Evolutionary conservation across 2,329 filamentous ascomycete species (phyloP).

Genomic region (Neofusicoccum parvum): DNA sequence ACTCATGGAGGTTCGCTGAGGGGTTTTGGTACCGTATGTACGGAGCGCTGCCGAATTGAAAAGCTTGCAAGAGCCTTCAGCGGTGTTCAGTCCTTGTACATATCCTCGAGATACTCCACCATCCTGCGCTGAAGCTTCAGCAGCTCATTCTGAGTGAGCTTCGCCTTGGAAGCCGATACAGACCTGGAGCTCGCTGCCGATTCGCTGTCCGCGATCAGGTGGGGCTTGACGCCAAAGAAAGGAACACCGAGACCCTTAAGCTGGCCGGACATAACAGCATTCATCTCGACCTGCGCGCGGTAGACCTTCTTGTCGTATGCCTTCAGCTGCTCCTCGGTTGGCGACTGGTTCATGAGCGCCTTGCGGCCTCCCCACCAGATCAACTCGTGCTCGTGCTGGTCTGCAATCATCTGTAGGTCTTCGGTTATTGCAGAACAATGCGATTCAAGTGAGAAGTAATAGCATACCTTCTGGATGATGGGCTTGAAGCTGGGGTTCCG

Average conservation of each 20-base stretch:
- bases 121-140: constrained; percentile 37
- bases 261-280: constrained; percentile 57
- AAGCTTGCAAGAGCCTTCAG: background rate
- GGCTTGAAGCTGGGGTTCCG: constrained; percentile 47
- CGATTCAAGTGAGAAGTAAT: constrained; percentile 5
- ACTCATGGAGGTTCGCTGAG: too few species aligned
- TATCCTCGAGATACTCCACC: constrained; percentile 40
- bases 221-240: constrained; percentile 58
- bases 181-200: constrained; percentile 14
- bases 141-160: constrained; percentile 36
- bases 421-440: constrained; percentile 23
- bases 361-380: constrained; percentile 49
- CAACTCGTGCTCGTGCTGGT: constrained; percentile 64
- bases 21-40: too few species aligned
- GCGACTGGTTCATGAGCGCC: background rate
- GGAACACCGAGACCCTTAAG: constrained; percentile 61
- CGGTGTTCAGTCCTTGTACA: constrained; percentile 37
- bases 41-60: background rate
- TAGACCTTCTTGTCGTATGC: constrained; percentile 66
- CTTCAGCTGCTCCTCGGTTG: constrained; percentile 51
- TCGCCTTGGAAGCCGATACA: constrained; percentile 16
- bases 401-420: constrained; percentile 56
- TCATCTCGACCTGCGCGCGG: constrained; percentile 61
- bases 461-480: constrained; percentile 43
- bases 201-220: constrained; percentile 42